These are phyloP conservation scores for Auricularia auricula-judae DNA, from an alignment of 768 basidiomycete genomes.

Conservation along the genomic window DNA sequence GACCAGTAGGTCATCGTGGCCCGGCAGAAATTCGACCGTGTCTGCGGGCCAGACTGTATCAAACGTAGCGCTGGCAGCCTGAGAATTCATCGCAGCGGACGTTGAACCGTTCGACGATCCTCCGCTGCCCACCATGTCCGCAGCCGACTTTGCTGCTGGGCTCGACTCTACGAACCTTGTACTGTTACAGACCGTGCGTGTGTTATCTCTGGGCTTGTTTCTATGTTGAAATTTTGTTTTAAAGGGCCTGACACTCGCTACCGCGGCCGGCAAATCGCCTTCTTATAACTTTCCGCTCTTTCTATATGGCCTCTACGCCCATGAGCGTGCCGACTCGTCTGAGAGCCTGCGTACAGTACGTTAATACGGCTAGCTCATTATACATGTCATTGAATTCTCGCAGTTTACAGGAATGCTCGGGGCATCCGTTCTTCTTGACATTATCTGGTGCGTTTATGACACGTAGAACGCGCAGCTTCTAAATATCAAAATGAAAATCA, in stretches of 20 bases:
- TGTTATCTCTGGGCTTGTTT: not conserved
- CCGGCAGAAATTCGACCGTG: constrained; percentile 73
- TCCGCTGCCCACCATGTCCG: not conserved
- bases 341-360: constrained; percentile 57
- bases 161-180: constrained; percentile 67
- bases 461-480: not conserved
- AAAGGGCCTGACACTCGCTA: constrained; percentile 51
- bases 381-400: not conserved
- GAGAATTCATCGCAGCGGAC: not conserved
- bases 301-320: constrained; percentile 63
- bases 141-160: constrained; percentile 52
- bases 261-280: constrained; percentile 43
- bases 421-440: constrained; percentile 52
- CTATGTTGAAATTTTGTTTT: constrained; percentile 3
- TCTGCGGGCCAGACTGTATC: constrained; percentile 84
- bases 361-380: not conserved
- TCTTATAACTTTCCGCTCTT: constrained; percentile 76
- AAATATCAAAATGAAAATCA: not conserved
- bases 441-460: constrained; percentile 40
- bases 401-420: constrained; percentile 60
- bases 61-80: constrained; percentile 10
- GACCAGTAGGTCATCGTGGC: constrained; percentile 52
- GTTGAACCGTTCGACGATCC: too few species aligned
- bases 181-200: constrained; percentile 47
- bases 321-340: constrained; percentile 53